Evolutionary conservation across 2,329 filamentous ascomycete genomes (phyloP).

Genomic region (Microcyclosporella mali): DNA sequence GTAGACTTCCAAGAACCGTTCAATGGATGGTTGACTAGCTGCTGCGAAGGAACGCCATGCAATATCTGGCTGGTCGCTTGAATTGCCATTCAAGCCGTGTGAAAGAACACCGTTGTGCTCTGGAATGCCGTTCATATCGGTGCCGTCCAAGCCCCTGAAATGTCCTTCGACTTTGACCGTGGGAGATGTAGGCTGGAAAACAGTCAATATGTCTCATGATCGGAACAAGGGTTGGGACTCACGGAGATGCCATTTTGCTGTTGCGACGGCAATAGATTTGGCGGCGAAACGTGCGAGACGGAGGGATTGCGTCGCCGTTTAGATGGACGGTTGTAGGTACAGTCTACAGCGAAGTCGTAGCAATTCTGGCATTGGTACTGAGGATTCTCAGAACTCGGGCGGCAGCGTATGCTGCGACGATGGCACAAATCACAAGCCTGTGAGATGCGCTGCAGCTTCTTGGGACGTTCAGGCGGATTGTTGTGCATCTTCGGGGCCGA

Average conservation of each 20-base stretch:
- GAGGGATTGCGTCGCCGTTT: constrained; percentile 31
- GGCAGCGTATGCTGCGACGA: constrained; percentile 43
- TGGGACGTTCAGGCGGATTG: constrained; percentile 24
- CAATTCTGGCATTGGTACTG: constrained; percentile 44
- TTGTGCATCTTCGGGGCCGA: constrained; percentile 2
- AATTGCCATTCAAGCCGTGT: too few species aligned
- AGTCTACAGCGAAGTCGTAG: constrained; percentile 45
- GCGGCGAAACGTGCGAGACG: constrained; percentile 13
- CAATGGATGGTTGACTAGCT: constrained; percentile 36
- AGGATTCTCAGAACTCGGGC: constrained; percentile 32
- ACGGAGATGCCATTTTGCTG: constrained; percentile 9
- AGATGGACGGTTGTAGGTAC: constrained; percentile 43
- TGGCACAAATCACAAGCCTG: constrained; percentile 47
- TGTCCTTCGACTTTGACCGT: constrained; percentile 14
- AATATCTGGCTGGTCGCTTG: constrained; percentile 20
- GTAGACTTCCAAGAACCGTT: constrained; percentile 43
- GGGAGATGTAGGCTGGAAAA: constrained; percentile 11
- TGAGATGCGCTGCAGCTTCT: constrained; percentile 33
- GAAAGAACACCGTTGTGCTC: not conserved
- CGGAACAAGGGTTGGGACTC: not conserved
- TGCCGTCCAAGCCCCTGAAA: not conserved
- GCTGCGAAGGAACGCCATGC: constrained; percentile 40
- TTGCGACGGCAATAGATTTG: constrained; percentile 21
- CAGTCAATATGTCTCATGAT: constrained; percentile 1
- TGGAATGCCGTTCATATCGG: too few species aligned